Conservation (phyloP, 768 basidiomycete species). For the Boletus bicolor region DNA sequence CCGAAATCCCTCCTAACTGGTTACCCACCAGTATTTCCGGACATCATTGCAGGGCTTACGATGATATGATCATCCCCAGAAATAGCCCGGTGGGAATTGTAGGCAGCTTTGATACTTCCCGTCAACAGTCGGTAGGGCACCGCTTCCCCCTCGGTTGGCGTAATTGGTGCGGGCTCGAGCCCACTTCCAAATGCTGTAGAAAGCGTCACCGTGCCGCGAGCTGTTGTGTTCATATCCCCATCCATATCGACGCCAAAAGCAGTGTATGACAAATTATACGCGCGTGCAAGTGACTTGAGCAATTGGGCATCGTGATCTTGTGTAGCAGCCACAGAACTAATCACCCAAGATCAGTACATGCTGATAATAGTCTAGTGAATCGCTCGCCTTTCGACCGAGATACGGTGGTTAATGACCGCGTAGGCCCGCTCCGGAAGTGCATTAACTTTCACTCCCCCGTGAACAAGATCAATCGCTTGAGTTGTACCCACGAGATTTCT, state of each 20-base stretch:
- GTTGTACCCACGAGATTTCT: constrained; percentile 62
- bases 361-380: neutral
- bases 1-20: neutral
- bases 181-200: constrained; percentile 43
- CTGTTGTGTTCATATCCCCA: constrained; percentile 26
- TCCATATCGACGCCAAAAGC: constrained; percentile 51
- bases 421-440: constrained; percentile 74
- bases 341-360: neutral
- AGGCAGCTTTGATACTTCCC: constrained; percentile 63
- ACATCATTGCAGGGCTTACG: constrained; percentile 53
- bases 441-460: constrained; percentile 71
- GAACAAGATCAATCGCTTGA: constrained; percentile 71
- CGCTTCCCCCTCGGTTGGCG: constrained; percentile 37
- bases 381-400: constrained; percentile 55
- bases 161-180: constrained; percentile 67
- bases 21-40: constrained; percentile 48
- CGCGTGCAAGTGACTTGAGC: constrained; percentile 42
- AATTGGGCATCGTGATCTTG: constrained; percentile 43
- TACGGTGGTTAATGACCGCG: constrained; percentile 71
- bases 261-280: constrained; percentile 56
- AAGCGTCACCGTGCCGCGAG: constrained; percentile 48
- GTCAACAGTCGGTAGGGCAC: constrained; percentile 49
- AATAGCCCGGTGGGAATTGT: constrained; percentile 44
- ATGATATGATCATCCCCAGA: constrained; percentile 36
- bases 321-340: constrained; percentile 40